These are phyloP conservation scores for Skeletonema tropicum DNA, from an alignment of 108 stramenopile species.

Conservation along the genomic window DNA sequence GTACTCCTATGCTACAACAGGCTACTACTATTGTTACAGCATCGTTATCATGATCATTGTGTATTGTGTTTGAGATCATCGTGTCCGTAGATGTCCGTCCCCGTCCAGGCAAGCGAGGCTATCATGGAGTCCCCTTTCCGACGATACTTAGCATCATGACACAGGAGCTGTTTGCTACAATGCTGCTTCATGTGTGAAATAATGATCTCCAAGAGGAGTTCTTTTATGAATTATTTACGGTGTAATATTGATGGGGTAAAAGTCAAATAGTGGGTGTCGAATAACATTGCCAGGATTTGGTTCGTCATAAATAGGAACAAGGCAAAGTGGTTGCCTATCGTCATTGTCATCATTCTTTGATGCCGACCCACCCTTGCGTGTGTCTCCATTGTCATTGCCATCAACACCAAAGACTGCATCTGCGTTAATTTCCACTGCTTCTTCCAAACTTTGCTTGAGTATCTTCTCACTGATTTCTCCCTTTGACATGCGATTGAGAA, in stretches of 20 bases:
- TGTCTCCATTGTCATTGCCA: conserved; percentile 27
- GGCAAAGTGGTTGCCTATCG: conserved; percentile 56
- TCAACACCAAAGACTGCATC: conserved; percentile 50
- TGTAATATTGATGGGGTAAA: conserved; percentile 59
- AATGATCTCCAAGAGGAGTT: too few species aligned
- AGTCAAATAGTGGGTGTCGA: conserved; percentile 73
- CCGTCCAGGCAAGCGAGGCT: too few species aligned
- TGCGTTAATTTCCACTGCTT: conserved; percentile 67
- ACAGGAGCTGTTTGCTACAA: too few species aligned
- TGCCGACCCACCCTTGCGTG: conserved; percentile 18
- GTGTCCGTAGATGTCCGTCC: too few species aligned
- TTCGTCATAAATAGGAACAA: conserved; percentile 68
- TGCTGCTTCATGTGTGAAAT: too few species aligned
- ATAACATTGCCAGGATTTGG: conserved; percentile 51
- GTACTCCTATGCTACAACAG: too few species aligned
- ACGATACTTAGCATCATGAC: too few species aligned
- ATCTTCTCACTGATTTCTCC: conserved; percentile 57
- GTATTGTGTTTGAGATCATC: too few species aligned
- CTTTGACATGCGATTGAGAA: conserved; percentile 53
- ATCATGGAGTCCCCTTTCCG: too few species aligned
- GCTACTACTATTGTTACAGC: too few species aligned
- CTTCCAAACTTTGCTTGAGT: conserved; percentile 53
- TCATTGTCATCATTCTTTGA: conserved; percentile 36
- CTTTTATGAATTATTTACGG: neutral
- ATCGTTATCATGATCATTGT: too few species aligned